A percentile compares a stretch with the other conserved stretches of the same genome.
phyloP scores from a whole-genome alignment of 495 filamentous ascomycete species.

The Xylaria bambusicola region DNA sequence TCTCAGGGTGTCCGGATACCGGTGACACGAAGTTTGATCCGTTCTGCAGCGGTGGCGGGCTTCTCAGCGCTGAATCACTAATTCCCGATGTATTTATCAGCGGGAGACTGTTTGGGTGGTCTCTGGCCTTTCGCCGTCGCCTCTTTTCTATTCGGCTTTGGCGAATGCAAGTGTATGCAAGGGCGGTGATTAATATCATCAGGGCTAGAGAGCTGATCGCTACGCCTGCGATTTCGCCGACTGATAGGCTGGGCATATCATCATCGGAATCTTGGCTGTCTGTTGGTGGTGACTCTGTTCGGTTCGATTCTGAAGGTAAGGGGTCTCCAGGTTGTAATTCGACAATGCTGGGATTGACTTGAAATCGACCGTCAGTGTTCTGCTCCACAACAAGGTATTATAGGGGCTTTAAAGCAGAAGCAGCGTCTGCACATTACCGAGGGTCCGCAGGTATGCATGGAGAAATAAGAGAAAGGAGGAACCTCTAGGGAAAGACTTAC shows the following conservation, averaged over 20 bases:
- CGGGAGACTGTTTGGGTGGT: neutral
- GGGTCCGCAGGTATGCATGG: no score
- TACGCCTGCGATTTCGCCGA: conserved; percentile 50
- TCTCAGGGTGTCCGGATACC: neutral
- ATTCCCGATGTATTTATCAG: neutral
- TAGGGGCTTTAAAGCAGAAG: neutral
- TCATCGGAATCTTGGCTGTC: neutral
- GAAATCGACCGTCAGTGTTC: conserved; percentile 21
- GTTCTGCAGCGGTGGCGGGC: neutral
- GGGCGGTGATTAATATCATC: conserved; percentile 33
- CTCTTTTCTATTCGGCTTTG: neutral
- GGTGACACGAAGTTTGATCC: neutral
- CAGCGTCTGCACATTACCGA: neutral
- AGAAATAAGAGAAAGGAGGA: neutral
- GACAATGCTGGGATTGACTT: conserved; percentile 26
- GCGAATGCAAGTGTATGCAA: conserved; percentile 45
- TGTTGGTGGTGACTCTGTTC: neutral
- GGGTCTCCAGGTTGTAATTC: conserved; percentile 40
- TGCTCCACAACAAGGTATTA: neutral
- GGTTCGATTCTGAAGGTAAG: conserved; percentile 31
- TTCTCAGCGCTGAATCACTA: no score
- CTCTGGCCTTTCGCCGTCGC: neutral
- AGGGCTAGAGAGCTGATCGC: conserved; percentile 45
- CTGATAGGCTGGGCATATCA: conserved; percentile 18
- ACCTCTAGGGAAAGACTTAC: neutral